Evolutionary conservation across 805 yeast genomes (phyloP).

Genomic region (Zygoascus biomembranicola): DNA sequence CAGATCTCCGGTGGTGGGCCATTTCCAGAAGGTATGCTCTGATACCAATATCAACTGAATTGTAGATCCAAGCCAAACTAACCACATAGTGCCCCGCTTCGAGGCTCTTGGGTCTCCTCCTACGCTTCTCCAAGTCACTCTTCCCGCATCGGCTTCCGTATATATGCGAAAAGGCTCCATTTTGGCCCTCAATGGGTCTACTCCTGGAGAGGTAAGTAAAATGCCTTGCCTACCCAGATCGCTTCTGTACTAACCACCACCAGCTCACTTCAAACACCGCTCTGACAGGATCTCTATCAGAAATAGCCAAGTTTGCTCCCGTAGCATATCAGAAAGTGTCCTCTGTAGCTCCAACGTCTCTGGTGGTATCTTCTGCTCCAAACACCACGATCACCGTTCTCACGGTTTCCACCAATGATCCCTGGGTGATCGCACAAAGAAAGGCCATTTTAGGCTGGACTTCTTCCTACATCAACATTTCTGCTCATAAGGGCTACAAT

Average conservation of each 20-base stretch:
- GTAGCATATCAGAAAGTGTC: slow-evolving; percentile 28
- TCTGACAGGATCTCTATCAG: slow-evolving; percentile 15
- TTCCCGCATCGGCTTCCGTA: slow-evolving; percentile 37
- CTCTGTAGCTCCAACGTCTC: slow-evolving; percentile 23
- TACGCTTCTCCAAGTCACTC: slow-evolving; percentile 33
- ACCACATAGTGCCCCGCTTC: slow-evolving; percentile 30
- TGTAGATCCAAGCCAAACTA: not conserved
- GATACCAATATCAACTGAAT: not conserved
- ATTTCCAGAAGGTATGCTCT: slow-evolving; percentile 27
- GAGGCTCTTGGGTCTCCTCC: slow-evolving; percentile 36
- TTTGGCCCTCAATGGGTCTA: slow-evolving; percentile 38
- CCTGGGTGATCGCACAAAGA: slow-evolving; percentile 36
- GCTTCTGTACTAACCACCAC: not conserved
- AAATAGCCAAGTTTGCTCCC: slow-evolving; percentile 23
- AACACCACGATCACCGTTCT: slow-evolving; percentile 29
- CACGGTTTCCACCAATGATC: slow-evolving; percentile 24
- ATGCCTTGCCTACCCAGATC: not conserved
- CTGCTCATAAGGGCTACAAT: slow-evolving; percentile 8
- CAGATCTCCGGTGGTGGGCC: slow-evolving; percentile 36
- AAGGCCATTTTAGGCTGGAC: slow-evolving; percentile 40
- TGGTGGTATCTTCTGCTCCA: slow-evolving; percentile 19
- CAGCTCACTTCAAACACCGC: slow-evolving; percentile 23
- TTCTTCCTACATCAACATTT: slow-evolving; percentile 21
- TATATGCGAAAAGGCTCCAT: slow-evolving; percentile 36
- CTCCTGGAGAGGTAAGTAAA: slow-evolving; percentile 18